Base-by-base conservation (phyloP, 1,284 basidiomycete species). In the Ceratobasidium sp. region DNA sequence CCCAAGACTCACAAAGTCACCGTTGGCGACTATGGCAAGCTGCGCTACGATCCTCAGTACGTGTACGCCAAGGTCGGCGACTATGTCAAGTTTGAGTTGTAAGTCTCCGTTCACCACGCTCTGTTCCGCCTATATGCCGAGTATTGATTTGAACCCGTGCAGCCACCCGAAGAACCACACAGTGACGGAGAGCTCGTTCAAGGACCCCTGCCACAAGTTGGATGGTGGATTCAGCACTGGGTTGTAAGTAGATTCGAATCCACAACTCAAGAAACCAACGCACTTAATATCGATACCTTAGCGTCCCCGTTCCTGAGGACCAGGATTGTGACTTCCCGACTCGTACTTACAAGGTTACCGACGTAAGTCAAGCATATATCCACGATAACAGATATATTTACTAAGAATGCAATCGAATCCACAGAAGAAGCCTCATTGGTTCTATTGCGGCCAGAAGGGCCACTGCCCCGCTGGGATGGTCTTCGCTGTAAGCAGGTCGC, bases 381-480 rank as follows among this genome's bases (percentile, higher is more conserved):
- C 33, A 24, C 51, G 14, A 17, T 67, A 2, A 11, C 19, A 2
- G 27, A 1, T 24, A 17, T 45, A 15, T 56, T 17, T n/a, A 51
- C 6, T 44, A 2, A 31, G 14, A 36, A 33, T 31, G n/a, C 19
- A 1, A 33, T 22, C 24, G 4, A 27, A n/a, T 45, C 17, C 51
- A 29, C 29, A 51, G 51, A 48, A 48, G 24, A 57, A 73, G 19
- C 65, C 74, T 5, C 67, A 71, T 36, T 72, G 74, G 74, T 67
- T 75, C 36, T 65, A 75, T 57, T 75, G 67, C 31, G 57, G 56
- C 22, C 74, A 75, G 62, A 36, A 31, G 36, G 57, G 33, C 44
- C 74, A 75, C 51, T 75, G 74, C 60, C 59, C 66, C 27, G 60
- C 56, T 2, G 67, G 74, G 7, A 75, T 75, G 74, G 67, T 75